Percentiles rank a stretch among this genome's conserved stretches.
Evolutionary conservation across 192 early-diverging fungal genomes (phyloP).

Genomic region (Podila horticola): DNA sequence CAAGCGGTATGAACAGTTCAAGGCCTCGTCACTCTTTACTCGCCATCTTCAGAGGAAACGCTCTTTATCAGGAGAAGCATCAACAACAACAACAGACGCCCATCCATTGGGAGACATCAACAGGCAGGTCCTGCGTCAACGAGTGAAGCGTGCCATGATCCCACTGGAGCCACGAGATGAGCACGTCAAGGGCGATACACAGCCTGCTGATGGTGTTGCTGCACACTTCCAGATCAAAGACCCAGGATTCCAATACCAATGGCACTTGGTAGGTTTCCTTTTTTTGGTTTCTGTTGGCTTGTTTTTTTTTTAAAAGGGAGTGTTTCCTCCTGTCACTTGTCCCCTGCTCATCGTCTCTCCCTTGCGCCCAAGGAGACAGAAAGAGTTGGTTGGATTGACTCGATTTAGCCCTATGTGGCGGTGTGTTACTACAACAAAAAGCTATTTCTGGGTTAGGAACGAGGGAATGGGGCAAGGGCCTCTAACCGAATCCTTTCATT

Average conservation of each 20-base stretch:
- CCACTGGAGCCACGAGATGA: constrained; percentile 19
- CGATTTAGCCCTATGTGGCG: no score
- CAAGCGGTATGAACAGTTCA: constrained; percentile 28
- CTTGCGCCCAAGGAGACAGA: no score
- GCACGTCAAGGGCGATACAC: constrained; percentile 7
- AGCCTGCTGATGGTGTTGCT: constrained; percentile 25
- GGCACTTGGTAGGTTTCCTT: constrained; percentile 76
- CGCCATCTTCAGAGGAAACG: background rate
- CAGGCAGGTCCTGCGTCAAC: constrained; percentile 44
- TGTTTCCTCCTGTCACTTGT: no score
- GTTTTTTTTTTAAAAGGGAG: no score
- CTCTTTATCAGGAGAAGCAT: no score
- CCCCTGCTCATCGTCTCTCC: no score
- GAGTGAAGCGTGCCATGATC: constrained; percentile 43
- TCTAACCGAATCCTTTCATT: background rate
- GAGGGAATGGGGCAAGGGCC: background rate
- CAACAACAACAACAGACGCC: background rate
- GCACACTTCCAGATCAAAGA: constrained; percentile 68
- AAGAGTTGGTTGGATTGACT: no score
- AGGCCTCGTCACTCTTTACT: constrained; percentile 9
- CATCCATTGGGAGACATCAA: constrained; percentile 41
- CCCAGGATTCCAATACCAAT: constrained; percentile 80
- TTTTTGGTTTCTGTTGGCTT: background rate
- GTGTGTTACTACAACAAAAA: no score
- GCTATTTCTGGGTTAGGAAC: background rate